Conservation (phyloP, 768 basidiomycete species). For the Phylloporus sp. region DNA sequence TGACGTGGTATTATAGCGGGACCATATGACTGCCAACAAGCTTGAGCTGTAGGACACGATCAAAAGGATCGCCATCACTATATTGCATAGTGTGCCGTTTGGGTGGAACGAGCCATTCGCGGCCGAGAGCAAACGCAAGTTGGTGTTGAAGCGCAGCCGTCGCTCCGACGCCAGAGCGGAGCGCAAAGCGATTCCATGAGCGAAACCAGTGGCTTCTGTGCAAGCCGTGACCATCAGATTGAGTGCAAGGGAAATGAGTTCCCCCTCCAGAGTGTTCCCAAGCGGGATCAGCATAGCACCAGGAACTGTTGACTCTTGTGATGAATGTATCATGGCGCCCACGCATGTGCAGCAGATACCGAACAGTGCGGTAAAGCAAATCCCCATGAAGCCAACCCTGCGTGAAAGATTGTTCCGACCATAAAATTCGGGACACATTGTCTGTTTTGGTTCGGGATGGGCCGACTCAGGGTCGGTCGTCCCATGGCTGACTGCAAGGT, state of each 20-base stretch:
- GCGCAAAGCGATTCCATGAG: conserved; percentile 25
- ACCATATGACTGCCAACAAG: conserved; percentile 17
- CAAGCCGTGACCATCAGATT: conserved; percentile 25
- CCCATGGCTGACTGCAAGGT: conserved; percentile 5
- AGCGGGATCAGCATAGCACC: conserved; percentile 21
- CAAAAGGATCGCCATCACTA: conserved; percentile 25
- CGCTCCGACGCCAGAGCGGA: conserved; percentile 23
- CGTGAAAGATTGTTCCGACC: conserved; percentile 24
- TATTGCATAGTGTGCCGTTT: conserved; percentile 21
- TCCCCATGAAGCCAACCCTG: conserved; percentile 19
- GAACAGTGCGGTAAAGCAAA: conserved; percentile 20
- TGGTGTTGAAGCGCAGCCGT: too few species aligned
- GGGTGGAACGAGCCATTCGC: conserved; percentile 13
- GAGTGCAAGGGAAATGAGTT: conserved; percentile 22
- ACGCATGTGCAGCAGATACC: conserved; percentile 19
- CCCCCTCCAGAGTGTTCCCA: conserved; percentile 7
- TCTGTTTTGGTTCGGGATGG: conserved; percentile 16
- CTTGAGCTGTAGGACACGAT: conserved; percentile 27
- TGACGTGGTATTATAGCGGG: too few species aligned
- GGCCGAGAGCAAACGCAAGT: conserved; percentile 25
- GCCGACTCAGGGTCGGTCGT: conserved; percentile 18
- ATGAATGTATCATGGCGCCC: conserved; percentile 20
- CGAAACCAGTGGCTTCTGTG: conserved; percentile 28
- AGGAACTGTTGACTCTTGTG: conserved; percentile 18
- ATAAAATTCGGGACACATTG: conserved; percentile 23